Conservation (phyloP, 2,329 filamentous ascomycete species). For the Penicillium fuscoglaucum region DNA sequence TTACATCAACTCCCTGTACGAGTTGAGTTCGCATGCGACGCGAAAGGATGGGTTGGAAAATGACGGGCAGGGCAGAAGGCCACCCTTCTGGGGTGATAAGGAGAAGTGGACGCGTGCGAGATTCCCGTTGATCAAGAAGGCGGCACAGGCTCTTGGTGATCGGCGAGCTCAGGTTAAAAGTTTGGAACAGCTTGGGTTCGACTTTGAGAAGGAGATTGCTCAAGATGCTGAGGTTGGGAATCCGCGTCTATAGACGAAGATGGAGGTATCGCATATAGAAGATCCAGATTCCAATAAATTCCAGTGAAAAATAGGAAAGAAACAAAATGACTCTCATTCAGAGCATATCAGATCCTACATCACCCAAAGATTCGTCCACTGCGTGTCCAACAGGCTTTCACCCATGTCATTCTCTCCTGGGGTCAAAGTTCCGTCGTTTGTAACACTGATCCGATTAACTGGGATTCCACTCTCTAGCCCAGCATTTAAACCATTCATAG, state of each 20-base stretch:
- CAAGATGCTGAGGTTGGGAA: not conserved
- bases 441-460: not conserved
- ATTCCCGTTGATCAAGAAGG: constrained; percentile 46
- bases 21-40: not conserved
- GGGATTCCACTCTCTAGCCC: not conserved
- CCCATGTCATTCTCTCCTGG: not conserved
- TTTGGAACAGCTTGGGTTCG: constrained; percentile 44
- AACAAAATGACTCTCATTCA: not conserved
- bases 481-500: not conserved
- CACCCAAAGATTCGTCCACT: not conserved
- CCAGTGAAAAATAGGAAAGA: not conserved
- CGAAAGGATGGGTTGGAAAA: constrained; percentile 34
- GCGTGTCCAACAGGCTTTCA: not conserved
- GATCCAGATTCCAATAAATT: not conserved
- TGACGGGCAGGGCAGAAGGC: constrained; percentile 40
- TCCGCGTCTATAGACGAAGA: not conserved
- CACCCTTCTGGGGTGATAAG: constrained; percentile 45
- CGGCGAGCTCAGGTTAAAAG: constrained; percentile 36
- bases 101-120: constrained; percentile 36
- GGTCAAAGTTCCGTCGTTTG: not conserved
- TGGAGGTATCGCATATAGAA: not conserved
- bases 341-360: not conserved
- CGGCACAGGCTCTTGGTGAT: constrained; percentile 40
- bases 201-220: constrained; percentile 32
- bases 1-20: constrained; percentile 16